Evolutionary conservation across 768 basidiomycete species (phyloP), one percentile per base, ranked within the genome.

Genomic region (Rhizopogon sp.): DNA sequence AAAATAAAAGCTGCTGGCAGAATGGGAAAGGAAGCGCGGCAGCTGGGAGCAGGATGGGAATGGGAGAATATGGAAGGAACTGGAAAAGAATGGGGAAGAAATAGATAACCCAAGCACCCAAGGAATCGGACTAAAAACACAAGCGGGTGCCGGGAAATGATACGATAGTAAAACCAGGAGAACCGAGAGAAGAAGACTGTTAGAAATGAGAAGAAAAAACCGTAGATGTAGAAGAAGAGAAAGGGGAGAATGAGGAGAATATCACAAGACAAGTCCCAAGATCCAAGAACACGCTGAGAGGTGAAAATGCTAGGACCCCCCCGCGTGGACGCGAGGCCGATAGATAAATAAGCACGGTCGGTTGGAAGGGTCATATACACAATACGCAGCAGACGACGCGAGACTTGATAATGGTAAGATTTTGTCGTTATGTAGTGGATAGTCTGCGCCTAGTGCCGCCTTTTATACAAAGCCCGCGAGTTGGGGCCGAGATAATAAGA

Each of bases 261-360:
- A 66, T 60, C 57, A 60, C 60, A 52, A 55, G 29, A 39, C 57
- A 31, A 58, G 68, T 71, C 69, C 69, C 72, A 69, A 64, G 67
- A 77, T 71, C 69, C 76, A 74, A 75, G 67, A 75, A 71, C 69
- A 75, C 70, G 70, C 57, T 54, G 56, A 53, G 55, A 56, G 14
- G 58, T 52, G 61, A 54, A 68, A 64, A 72, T 67, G 64, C 55
- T 63, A 64, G 62, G 50, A 37, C 58, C 61, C 58, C 58, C 59
- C 57, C 52, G 58, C 56, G 55, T 55, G 52, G 56, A 54, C 60
- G 60, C 60, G 58, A 59, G 59, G 64, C 52, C 54, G 58, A 56
- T 60, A 61, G 60, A 67, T 66, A 68, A 69, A 68, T 72, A 71
- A 68, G 66, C 68, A 69, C 58, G 57, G 53, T 25, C 50, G 57